Base-by-base conservation (phyloP, 345 rosid species). In the Dimocarpus longan region DNA sequence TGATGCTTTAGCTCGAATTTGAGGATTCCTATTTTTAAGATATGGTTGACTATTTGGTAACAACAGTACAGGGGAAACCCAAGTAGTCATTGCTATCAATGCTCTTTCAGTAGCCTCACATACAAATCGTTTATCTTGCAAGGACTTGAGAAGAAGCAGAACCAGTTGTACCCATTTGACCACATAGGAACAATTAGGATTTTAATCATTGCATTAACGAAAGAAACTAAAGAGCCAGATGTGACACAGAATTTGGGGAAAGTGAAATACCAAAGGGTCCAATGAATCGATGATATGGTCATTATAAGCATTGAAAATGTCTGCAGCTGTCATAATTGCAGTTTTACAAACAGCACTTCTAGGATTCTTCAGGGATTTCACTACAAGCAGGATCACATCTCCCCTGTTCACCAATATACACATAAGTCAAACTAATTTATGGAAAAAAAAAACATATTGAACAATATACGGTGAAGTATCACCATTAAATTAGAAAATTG, bases 111-210 rank as follows among this genome's bases (percentile, higher is more conserved):
- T 97, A 77, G 97, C 99, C n/a, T n/a, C n/a, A n/a, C n/a, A n/a
- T n/a, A n/a, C n/a, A n/a, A n/a, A n/a, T n/a, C n/a, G n/a, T n/a
- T 96, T 96, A 82, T 95, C 99, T 82, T 95, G 99, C 64, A 97
- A 93, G 79, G 99, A 85, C 82, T 95, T 95, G 75, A 96, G 94
- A 63, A 96, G 95, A 75, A 96, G 97, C 82, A 92, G 98, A 40
- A 92, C 86, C 66, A 96, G 95, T 98, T 95, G 89, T 77, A 88
- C 28, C 26, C 80, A 84, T 52, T 78, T 69, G 43, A 52, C 28
- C 66, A 56, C 80, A 74, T 50, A 48, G 24, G 70, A 43, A 75
- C 57, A 70, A n/a, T n/a, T n/a, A n/a, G n/a, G n/a, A n/a, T n/a
- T 10, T 68, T 37, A 60, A 73, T 71, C 63, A 68, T 43, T 48